Evolutionary conservation across 768 basidiomycete species (phyloP).

Genomic region (Gautieria morchelliformis): DNA sequence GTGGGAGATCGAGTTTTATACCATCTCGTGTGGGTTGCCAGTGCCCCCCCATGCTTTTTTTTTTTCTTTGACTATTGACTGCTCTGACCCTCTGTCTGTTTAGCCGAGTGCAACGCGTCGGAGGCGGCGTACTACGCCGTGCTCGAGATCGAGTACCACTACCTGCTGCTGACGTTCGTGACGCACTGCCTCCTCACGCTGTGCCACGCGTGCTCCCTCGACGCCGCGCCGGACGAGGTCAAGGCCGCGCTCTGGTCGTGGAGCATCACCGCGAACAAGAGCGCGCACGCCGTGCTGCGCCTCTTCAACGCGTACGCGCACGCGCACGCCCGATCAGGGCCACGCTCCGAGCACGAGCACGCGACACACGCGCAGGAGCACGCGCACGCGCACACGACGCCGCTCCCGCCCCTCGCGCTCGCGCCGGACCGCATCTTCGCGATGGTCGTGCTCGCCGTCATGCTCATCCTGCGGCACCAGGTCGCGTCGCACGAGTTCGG

Average conservation of each 20-base stretch:
- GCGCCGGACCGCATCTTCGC: slow-evolving; percentile 7
- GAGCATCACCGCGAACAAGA: slow-evolving; percentile 2
- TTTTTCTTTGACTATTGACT: too few species aligned
- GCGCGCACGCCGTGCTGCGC: not conserved
- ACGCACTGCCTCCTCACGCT: slow-evolving; percentile 2
- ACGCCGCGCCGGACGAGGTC: not conserved
- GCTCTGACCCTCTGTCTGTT: too few species aligned
- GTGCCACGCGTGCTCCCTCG: slow-evolving; percentile 1
- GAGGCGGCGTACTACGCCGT: not conserved
- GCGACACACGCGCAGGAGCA: too few species aligned
- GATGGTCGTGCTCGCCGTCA: slow-evolving; percentile 5
- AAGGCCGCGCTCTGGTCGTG: slow-evolving; percentile 4
- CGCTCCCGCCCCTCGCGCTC: not conserved
- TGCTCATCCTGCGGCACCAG: slow-evolving; percentile 5
- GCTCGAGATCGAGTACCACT: slow-evolving; percentile 8
- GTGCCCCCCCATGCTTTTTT: too few species aligned
- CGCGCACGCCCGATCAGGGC: not conserved
- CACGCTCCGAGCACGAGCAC: not conserved
- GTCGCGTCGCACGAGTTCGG: slow-evolving; percentile 3
- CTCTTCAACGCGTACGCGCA: too few species aligned
- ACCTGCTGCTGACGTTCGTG: not conserved
- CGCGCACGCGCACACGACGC: not conserved
- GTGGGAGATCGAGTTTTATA: slow-evolving; percentile 8
- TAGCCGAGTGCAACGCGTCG: not conserved
- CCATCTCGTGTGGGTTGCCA: not conserved